Base-by-base conservation (phyloP, 306 rosid species). In the Betula pendula region DNA sequence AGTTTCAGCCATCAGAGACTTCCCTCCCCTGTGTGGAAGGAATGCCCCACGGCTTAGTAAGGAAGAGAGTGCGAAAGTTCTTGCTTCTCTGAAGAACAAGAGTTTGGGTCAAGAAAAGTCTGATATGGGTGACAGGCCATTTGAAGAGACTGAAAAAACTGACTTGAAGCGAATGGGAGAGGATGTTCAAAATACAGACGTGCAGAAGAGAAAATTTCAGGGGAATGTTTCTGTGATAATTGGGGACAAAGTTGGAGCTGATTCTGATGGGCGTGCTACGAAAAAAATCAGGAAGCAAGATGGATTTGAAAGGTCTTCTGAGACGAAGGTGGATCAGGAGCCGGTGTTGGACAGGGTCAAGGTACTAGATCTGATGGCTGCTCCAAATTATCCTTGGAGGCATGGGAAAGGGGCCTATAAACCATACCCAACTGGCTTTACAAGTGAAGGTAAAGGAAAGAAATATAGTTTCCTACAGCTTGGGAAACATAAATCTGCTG, bases 1-100 rank as follows among this genome's bases (percentile, higher is more conserved):
- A 67, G 81, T 90, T 80, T 89, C 96, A 55, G 98, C 97, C 50
- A 44, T 81, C 62, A 86, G 98, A 75, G 81, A 84, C 76, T 90
- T 88, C 49, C 98, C 97, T 68, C 90, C 74, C 79, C 75, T 77
- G 12, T 95, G 98, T 62, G 96, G 98, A 76, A 85, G 81, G 63
- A 83, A 83, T 82, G 90, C 88, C 78, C 75, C 87, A 27, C 66
- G 15, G 68, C 80, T 81, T 24, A 44, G 56, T 69, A 80, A 38
- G 71, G 84, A 79, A 52, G 77, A 76, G 70, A 53, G 70, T 74
- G 56, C 24, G 72, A 72, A 38, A 45, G 60, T 22, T 63, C 58
- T 55, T 67, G 68, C 77, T 68, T 72, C 77, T 56, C 29, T 49
- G 63, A 76, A 74, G 70, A 68, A 80, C 45, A 74, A 38, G 33